Conservation (phyloP, 306 rosid genomes). For the Medicago lupulina region DNA sequence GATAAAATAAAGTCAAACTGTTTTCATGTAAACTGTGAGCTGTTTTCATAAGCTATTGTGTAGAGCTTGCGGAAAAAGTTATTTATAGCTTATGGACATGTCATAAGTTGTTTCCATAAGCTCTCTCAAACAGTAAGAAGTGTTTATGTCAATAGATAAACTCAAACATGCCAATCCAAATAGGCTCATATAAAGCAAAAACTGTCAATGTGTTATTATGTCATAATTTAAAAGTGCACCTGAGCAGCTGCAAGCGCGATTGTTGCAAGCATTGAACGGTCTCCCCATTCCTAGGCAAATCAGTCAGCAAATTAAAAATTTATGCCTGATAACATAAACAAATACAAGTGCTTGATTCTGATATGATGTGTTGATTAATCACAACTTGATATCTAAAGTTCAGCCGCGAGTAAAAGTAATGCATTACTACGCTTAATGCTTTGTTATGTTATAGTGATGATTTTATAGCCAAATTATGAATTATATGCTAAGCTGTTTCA, state of each 20-base stretch:
- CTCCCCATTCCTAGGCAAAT: constrained; percentile 96
- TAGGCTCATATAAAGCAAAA: not conserved
- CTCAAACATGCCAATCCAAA: no score
- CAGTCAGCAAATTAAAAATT: constrained; percentile 32
- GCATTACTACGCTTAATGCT: not conserved
- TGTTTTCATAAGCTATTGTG: no score
- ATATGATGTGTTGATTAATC: constrained; percentile 6
- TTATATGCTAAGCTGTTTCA: constrained; percentile 6
- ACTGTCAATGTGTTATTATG: constrained; percentile 28
- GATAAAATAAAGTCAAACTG: no score
- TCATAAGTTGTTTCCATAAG: no score
- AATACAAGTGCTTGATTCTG: constrained; percentile 15
- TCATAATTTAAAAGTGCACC: constrained; percentile 56
- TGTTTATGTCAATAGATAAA: no score
- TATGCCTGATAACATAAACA: constrained; percentile 24
- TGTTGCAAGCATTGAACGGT: constrained; percentile 98
- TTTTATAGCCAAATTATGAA: constrained; percentile 30
- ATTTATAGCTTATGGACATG: no score
- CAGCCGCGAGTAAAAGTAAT: not conserved
- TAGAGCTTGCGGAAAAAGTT: no score
- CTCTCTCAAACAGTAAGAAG: no score
- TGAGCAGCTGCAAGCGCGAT: constrained; percentile 97
- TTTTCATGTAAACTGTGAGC: no score
- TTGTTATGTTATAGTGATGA: constrained; percentile 20
- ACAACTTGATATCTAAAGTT: not conserved